A percentile compares a stretch with the other conserved stretches of the same genome.
Evolutionary conservation across 768 basidiomycete species (phyloP).

Genomic region (Cubamyces lactineus): DNA sequence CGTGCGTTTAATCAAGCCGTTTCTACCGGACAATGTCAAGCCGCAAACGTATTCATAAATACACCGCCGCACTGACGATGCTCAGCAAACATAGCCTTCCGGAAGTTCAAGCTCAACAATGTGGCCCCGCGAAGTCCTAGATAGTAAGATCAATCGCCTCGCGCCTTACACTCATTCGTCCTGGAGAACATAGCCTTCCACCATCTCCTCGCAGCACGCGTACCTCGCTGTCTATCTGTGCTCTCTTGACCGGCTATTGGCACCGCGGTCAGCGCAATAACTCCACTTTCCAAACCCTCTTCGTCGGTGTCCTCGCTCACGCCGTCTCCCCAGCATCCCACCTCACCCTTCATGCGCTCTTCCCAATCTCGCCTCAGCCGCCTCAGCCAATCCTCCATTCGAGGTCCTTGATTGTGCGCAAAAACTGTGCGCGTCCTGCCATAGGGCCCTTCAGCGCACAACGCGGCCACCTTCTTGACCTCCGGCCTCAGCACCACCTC

Average conservation of each 20-base stretch:
- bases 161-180: background rate
- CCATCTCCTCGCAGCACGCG: background rate
- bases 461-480: conserved; percentile 2
- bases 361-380: conserved; percentile 18
- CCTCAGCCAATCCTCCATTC: conserved; percentile 8
- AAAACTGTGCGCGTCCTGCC: background rate
- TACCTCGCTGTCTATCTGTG: background rate
- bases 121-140: no score
- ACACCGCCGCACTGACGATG: no score
- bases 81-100: no score
- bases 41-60: no score
- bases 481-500: background rate
- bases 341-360: conserved; percentile 12
- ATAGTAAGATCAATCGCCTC: no score
- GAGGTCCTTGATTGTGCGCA: conserved; percentile 4
- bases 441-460: background rate
- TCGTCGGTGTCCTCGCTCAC: conserved; percentile 11
- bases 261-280: background rate
- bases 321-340: conserved; percentile 16
- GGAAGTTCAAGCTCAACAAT: no score
- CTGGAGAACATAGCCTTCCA: conserved; percentile 1
- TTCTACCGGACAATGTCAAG: no score
- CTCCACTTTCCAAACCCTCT: background rate
- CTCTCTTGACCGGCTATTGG: background rate
- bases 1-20: no score